phyloP scores from a whole-genome alignment of 352 stramenopile species.

The Phytopythium delawarense region DNA sequence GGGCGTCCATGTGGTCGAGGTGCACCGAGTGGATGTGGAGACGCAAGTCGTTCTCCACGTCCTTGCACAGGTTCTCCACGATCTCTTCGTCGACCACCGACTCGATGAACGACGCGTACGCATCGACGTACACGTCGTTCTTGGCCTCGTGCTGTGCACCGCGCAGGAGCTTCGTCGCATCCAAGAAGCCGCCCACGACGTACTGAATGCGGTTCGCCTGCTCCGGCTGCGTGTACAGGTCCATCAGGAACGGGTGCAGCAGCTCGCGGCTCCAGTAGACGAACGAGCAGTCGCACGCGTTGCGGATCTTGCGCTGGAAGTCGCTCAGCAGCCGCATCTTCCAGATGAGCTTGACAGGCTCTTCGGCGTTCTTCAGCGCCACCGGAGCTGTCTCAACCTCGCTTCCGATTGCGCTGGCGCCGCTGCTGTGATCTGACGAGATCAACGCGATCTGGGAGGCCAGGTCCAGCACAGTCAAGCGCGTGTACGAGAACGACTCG shows the following conservation, averaged over 20 bases:
- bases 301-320: constrained; percentile 85
- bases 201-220: constrained; percentile 85
- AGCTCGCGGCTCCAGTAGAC: constrained; percentile 93
- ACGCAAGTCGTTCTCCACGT: constrained; percentile 93
- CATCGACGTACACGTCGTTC: constrained; percentile 60
- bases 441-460: constrained; percentile 80
- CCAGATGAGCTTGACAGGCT: constrained; percentile 79
- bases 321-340: constrained; percentile 84
- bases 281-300: constrained; percentile 89
- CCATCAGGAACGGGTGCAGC: constrained; percentile 78
- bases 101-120: constrained; percentile 79
- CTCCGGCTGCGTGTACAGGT: constrained; percentile 78
- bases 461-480: constrained; percentile 75
- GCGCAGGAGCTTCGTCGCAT: constrained; percentile 70
- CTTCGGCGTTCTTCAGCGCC: constrained; percentile 59
- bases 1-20: constrained; percentile 81
- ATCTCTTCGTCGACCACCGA: constrained; percentile 85
- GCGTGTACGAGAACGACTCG: constrained; percentile 84
- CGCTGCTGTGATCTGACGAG: constrained; percentile 39
- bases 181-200: constrained; percentile 72
- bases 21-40: constrained; percentile 87
- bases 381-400: constrained; percentile 35
- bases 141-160: constrained; percentile 74
- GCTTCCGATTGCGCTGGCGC: constrained; percentile 18
- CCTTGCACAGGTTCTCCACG: constrained; percentile 86